Base-by-base conservation (phyloP, 2,329 filamentous ascomycete species). In the Arachnomyces sp. region DNA sequence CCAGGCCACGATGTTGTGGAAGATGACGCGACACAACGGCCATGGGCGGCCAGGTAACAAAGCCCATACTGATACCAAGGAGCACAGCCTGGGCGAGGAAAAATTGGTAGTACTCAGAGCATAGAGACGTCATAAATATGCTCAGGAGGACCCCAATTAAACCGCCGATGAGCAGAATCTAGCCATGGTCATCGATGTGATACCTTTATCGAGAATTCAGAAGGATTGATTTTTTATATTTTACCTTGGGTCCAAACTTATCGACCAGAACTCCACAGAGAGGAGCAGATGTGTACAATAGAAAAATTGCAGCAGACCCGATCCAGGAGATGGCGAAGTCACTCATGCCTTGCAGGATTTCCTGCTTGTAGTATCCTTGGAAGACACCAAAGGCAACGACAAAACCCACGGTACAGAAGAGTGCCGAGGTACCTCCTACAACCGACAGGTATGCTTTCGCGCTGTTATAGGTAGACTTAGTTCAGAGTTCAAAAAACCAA, bases 391-490 rank as follows among this genome's bases (percentile, higher is more conserved):
- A 65, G 1, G 60, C 55, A 43, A 64, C 64, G 17, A 61, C 39
- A 30, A 65, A 65, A 1, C 62, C 62, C 1, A 63, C 58, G 0
- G 59, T 61, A 44, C 61, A 64, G 40, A 65, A 65, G 1, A 56
- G 31, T 7, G 50, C 51, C 1, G 52, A 45, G 5, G 50, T 54
- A 3, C 59, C 52, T 1, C 62, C 62, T 7, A 53, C 13, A 11
- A 65, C 44, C 2, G 52, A 44, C 5, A 61, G 40, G n/a, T n/a
- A n/a, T n/a, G n/a, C n/a, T n/a, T n/a, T n/a, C n/a, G n/a, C n/a
- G n/a, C n/a, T n/a, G n/a, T n/a, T n/a, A n/a, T n/a, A n/a, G n/a
- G n/a, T n/a, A n/a, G n/a, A n/a, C n/a, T n/a, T n/a, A n/a, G n/a
- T n/a, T n/a, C n/a, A n/a, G n/a, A n/a, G n/a, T n/a, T n/a, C n/a